Conservation (phyloP, 768 basidiomycete genomes). For the Pisolithus microcarpus region DNA sequence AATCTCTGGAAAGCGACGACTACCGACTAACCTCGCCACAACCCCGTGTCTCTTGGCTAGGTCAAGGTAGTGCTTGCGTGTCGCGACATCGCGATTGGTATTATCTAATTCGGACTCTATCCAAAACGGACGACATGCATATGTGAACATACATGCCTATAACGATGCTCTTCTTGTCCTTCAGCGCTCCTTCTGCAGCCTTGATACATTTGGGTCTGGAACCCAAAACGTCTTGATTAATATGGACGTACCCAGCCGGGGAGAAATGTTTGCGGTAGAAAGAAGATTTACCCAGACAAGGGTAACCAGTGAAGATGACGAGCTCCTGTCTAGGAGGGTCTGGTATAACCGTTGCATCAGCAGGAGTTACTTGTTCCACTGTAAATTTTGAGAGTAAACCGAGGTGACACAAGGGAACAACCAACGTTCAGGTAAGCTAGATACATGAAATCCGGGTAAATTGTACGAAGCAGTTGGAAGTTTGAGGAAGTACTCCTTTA, state of each 20-base stretch:
- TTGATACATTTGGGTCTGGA: slow-evolving; percentile 72
- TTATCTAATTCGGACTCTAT: slow-evolving; percentile 51
- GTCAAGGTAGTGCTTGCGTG: slow-evolving; percentile 65
- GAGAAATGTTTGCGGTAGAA: slow-evolving; percentile 70
- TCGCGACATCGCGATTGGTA: slow-evolving; percentile 73
- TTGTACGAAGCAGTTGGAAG: slow-evolving; percentile 34
- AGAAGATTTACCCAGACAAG: slow-evolving; percentile 72
- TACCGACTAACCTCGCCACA: slow-evolving; percentile 44
- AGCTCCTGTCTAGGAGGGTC: slow-evolving; percentile 32
- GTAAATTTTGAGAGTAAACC: slow-evolving; percentile 3
- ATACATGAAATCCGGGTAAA: slow-evolving; percentile 67
- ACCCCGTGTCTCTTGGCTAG: slow-evolving; percentile 51
- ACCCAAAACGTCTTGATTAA: slow-evolving; percentile 81
- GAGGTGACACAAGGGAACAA: neutral
- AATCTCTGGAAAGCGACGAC: neutral
- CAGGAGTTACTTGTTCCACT: slow-evolving; percentile 35
- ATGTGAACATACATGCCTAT: slow-evolving; percentile 53
- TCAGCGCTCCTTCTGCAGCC: slow-evolving; percentile 48
- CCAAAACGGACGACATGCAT: neutral
- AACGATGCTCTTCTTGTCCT: slow-evolving; percentile 58
- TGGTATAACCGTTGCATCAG: slow-evolving; percentile 12
- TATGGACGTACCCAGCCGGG: slow-evolving; percentile 62
- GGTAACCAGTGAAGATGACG: slow-evolving; percentile 56
- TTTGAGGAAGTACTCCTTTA: slow-evolving; percentile 77
- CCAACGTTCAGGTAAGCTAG: slow-evolving; percentile 31